Evolutionary conservation across 2,329 filamentous ascomycete genomes (phyloP).

Genomic region (Claviceps sorghi): DNA sequence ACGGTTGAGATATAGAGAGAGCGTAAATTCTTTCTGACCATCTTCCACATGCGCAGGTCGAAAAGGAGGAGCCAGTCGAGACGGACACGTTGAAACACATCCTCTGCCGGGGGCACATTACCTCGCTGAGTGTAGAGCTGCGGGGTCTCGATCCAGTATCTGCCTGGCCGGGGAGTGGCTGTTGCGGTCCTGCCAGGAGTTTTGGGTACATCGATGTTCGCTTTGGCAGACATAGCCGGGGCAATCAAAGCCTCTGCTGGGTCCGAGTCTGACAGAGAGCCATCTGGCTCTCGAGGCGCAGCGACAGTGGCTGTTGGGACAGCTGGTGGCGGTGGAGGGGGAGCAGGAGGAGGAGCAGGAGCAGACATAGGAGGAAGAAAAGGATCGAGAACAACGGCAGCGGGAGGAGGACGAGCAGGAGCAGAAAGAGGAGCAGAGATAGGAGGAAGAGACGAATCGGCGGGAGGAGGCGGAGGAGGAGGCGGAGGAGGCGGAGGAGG

Average conservation of each 20-base stretch:
- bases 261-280: constrained; percentile 60
- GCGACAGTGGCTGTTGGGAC: constrained; percentile 38
- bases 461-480: constrained; percentile 44
- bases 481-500: constrained; percentile 35
- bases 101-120: constrained; percentile 58
- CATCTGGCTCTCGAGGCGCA: constrained; percentile 38
- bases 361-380: too few species aligned
- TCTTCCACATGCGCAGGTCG: constrained; percentile 93
- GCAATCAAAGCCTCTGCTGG: constrained; percentile 50
- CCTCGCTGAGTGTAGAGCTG: constrained; percentile 48
- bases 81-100: constrained; percentile 76
- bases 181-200: constrained; percentile 50
- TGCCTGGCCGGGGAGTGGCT: constrained; percentile 47
- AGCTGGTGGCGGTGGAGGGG: constrained; percentile 51
- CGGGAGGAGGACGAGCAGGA: too few species aligned
- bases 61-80: constrained; percentile 92
- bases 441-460: too few species aligned
- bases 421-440: too few species aligned
- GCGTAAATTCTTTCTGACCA: constrained; percentile 74
- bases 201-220: constrained; percentile 61
- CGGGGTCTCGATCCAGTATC: constrained; percentile 79
- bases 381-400: too few species aligned
- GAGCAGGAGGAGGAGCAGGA: too few species aligned
- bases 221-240: constrained; percentile 45
- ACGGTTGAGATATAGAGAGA: constrained; percentile 94